A percentile compares a stretch with the other conserved stretches of the same genome.
Conservation (phyloP, 2,329 filamentous ascomycete species). For the Trichoderma guizhouense region DNA sequence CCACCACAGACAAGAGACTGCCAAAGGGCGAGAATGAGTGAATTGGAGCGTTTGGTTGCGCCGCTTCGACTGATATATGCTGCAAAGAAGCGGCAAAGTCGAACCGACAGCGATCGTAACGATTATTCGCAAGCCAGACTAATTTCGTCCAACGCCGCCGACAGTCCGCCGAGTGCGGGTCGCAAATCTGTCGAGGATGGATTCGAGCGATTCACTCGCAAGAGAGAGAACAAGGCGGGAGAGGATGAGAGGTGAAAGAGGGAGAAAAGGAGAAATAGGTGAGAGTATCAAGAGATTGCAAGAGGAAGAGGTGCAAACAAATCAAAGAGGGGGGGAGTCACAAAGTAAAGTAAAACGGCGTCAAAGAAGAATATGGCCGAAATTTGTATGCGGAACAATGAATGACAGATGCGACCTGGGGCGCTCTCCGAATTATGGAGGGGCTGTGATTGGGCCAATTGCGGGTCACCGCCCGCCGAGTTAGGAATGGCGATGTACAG, state of each 20-base stretch:
- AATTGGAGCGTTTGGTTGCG: background rate
- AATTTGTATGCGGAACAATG: constrained; percentile 5
- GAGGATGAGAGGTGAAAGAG: background rate
- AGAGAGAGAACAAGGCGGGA: background rate
- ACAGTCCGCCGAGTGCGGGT: constrained; percentile 17
- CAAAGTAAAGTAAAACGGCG: constrained; percentile 15
- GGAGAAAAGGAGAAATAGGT: too few species aligned
- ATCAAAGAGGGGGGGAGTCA: background rate
- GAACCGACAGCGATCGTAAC: background rate
- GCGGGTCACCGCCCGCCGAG: background rate
- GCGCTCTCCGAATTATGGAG: constrained; percentile 16
- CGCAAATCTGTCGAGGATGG: constrained; percentile 6
- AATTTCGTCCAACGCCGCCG: constrained; percentile 1
- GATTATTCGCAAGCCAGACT: background rate
- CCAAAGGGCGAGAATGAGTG: background rate
- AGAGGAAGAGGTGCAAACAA: background rate
- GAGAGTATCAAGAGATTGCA: background rate
- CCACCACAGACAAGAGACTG: background rate
- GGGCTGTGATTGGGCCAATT: constrained; percentile 17
- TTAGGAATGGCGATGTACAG: background rate
- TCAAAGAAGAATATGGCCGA: constrained; percentile 13
- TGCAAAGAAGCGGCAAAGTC: background rate
- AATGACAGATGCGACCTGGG: constrained; percentile 12
- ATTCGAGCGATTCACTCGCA: constrained; percentile 4
- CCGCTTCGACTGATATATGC: background rate